These are phyloP conservation scores for Botryotinia convoluta DNA, from an alignment of 2,329 filamentous ascomycete species.

Conservation along the genomic window DNA sequence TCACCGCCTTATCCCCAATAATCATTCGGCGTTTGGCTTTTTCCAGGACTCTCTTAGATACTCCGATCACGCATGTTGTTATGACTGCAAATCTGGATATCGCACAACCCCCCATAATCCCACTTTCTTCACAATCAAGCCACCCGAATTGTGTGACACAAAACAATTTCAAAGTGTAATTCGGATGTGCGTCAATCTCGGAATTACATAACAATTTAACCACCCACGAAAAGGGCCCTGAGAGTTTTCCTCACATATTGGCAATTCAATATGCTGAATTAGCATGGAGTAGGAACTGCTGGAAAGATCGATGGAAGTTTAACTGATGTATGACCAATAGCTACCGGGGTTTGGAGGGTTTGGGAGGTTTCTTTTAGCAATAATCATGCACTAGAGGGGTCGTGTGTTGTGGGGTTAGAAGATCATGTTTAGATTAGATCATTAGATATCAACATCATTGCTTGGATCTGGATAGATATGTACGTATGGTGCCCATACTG, in stretches of 20 bases:
- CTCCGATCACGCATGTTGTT: neutral
- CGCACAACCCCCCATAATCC: constrained; percentile 7
- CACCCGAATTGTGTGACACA: constrained; percentile 9
- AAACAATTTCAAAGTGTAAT: constrained; percentile 3
- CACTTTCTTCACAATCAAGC: constrained; percentile 8
- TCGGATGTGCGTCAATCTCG: constrained; percentile 7
- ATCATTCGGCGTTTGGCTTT: constrained; percentile 2
- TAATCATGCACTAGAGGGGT: constrained; percentile 14
- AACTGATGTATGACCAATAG: constrained; percentile 15
- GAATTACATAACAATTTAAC: constrained; percentile 12
- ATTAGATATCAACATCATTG: constrained; percentile 2
- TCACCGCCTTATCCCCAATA: constrained; percentile 5
- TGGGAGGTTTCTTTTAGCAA: constrained; percentile 18
- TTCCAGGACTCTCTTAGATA: neutral
- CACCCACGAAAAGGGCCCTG: neutral
- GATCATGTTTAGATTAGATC: constrained; percentile 6
- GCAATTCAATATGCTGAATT: neutral
- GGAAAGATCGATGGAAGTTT: neutral
- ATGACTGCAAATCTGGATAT: neutral
- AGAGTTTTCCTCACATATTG: neutral
- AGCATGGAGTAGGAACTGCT: constrained; percentile 1
- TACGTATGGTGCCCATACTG: neutral
- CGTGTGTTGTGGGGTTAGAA: constrained; percentile 12
- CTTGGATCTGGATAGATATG: neutral
- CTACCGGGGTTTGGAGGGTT: neutral